Conservation (phyloP, 2,329 filamentous ascomycete species). For the Cladophialophora immunda region DNA sequence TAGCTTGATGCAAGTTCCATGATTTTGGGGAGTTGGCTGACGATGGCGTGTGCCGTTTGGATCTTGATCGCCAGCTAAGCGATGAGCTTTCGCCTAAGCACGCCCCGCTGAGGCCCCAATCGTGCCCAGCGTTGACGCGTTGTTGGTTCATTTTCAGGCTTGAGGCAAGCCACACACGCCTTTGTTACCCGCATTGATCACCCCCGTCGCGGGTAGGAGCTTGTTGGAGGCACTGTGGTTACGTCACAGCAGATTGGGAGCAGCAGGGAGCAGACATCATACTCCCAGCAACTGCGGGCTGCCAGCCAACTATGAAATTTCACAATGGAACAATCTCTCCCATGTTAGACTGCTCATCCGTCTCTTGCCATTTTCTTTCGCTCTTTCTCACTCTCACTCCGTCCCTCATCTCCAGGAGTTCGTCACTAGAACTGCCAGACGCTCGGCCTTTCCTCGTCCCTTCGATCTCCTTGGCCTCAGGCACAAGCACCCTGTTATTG, state of each 20-base stretch:
- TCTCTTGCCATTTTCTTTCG: neutral
- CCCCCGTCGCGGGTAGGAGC: neutral
- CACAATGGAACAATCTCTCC: neutral
- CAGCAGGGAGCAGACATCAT: slow-evolving; percentile 9
- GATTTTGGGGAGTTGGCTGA: slow-evolving; percentile 12
- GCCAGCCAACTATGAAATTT: slow-evolving; percentile 6
- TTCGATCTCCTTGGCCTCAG: neutral
- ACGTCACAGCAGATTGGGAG: slow-evolving; percentile 15
- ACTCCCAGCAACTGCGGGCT: neutral
- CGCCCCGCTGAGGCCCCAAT: neutral
- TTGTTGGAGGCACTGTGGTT: neutral
- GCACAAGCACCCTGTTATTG: neutral
- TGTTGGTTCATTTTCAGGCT: slow-evolving; percentile 9
- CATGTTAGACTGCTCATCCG: neutral
- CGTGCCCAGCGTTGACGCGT: neutral
- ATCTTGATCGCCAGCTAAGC: slow-evolving; percentile 23
- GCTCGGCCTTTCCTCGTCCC: neutral
- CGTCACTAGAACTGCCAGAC: neutral
- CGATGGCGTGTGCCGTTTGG: slow-evolving; percentile 11
- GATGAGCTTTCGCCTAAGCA: slow-evolving; percentile 15
- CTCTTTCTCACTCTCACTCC: neutral
- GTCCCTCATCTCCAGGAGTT: neutral
- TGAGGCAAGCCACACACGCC: slow-evolving; percentile 19
- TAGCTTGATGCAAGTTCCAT: slow-evolving; percentile 9
- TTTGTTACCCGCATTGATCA: neutral